These are phyloP conservation scores for Trichosporon coremiiforme DNA, from an alignment of 1,284 basidiomycete species.

Conservation along the genomic window DNA sequence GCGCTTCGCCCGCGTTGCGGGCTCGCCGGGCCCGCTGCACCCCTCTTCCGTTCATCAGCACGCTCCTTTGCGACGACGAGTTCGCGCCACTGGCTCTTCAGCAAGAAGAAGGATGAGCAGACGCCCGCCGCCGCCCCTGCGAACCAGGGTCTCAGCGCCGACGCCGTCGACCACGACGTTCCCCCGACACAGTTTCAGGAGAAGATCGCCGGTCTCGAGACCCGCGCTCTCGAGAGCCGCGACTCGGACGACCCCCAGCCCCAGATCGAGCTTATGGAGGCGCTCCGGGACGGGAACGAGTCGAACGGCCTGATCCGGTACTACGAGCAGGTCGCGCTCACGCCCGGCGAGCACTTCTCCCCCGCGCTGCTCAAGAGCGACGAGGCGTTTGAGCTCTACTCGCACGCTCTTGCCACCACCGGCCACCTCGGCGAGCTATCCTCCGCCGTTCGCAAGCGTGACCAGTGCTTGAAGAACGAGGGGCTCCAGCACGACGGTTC, in stretches of 20 bases:
- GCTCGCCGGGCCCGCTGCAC: neutral
- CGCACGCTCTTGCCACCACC: conserved; percentile 37
- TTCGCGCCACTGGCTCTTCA: neutral
- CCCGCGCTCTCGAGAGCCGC: conserved; percentile 37
- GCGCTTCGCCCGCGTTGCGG: conserved; percentile 17
- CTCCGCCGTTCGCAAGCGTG: conserved; percentile 39
- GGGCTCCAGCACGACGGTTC: conserved; percentile 2
- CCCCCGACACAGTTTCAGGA: conserved; percentile 47
- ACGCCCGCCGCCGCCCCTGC: conserved; percentile 1
- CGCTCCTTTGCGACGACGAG: conserved; percentile 2
- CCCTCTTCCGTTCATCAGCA: neutral
- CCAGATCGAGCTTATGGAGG: conserved; percentile 45
- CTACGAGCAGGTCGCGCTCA: conserved; percentile 48
- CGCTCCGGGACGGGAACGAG: conserved; percentile 45
- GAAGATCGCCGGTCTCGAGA: conserved; percentile 49
- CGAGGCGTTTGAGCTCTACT: conserved; percentile 45
- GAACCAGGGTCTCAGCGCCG: neutral
- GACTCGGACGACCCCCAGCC: conserved; percentile 29
- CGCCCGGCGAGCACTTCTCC: conserved; percentile 28
- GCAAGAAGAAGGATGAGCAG: conserved; percentile 7
- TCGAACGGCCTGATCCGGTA: conserved; percentile 41
- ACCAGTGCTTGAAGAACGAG: conserved; percentile 30
- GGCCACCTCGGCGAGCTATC: conserved; percentile 45
- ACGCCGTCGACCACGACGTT: conserved; percentile 1
- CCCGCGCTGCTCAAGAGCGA: conserved; percentile 40